Evolutionary conservation across 176 grass and related monocot species (phyloP), one percentile per base, ranked within the genome.

Genomic region (Secale cereale): DNA sequence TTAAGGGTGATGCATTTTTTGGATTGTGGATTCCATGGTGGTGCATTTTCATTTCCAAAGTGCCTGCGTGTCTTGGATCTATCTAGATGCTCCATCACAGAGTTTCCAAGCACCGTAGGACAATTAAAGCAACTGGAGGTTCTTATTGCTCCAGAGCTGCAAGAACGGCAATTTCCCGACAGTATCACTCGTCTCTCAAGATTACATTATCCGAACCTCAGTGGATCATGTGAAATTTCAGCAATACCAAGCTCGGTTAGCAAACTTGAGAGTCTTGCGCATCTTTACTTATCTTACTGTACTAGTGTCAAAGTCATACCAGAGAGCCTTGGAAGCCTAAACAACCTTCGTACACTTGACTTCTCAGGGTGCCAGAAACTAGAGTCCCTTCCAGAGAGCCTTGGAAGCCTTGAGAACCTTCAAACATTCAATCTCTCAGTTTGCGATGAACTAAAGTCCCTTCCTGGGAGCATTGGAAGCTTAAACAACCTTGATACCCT

Each of bases 1-100:
- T 12, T 83, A 36, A 83, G 71, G 30, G 71, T 23, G 16, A 13
- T 88, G 20, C 80, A 25, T 8, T 83, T 71, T 36, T 7, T 1
- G 7, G 2, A 52, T 22, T 57, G 61, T 28, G 5, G 16, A 12
- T 32, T 78, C 26, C 5, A 15, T 16, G 13, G 35, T 17, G 36
- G 27, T 39, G 71, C 36, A 66, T 76, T 88, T 78, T 33, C 57
- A 32, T 77, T 31, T 2, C 65, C 71, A 3, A 78, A 59, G 15
- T 25, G 1, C 32, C 0, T 88, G 45, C 81, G 81, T 7, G 71
- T 88, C 17, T 41, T 88, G 70, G 81, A 83, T 66, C 68, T 88
- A 46, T 56, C 22, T 4, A 0, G 10, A 54, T 88, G 59, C 30
- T 37, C 40, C 7, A n/a, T 77, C 7, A 9, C 2, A 26, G 8